Evolutionary conservation across 768 basidiomycete genomes (phyloP).

Genomic region (Fomitopsis pulvina): DNA sequence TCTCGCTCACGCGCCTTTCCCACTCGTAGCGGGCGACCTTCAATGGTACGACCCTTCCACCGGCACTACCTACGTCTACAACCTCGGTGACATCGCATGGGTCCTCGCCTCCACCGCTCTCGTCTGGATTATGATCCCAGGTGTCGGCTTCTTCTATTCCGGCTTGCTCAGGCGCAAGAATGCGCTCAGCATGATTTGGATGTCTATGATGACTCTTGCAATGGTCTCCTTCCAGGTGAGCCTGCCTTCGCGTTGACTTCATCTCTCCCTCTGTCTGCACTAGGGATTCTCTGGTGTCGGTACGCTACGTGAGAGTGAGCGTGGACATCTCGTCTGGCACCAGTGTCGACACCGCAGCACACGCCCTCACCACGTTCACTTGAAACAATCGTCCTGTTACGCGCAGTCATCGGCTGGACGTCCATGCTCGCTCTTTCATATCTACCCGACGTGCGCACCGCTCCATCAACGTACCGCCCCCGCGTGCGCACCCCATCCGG

Average conservation of each 20-base stretch:
- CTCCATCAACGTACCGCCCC: no score
- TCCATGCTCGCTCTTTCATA: no score
- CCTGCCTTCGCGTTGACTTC: neutral
- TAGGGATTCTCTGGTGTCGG: neutral
- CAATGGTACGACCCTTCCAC: conserved; percentile 21
- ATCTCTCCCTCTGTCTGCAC: neutral
- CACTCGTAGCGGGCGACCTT: conserved; percentile 10
- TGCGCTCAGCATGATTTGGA: conserved; percentile 84
- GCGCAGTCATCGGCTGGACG: no score
- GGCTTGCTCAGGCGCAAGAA: conserved; percentile 91
- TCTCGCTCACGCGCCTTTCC: neutral
- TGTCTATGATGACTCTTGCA: conserved; percentile 69
- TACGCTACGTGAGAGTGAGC: neutral
- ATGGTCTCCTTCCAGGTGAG: conserved; percentile 78
- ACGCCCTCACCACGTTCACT: no score
- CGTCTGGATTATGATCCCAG: conserved; percentile 62
- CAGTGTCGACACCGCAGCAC: no score
- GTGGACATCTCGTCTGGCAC: no score
- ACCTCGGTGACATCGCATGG: conserved; percentile 67
- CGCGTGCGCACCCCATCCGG: neutral
- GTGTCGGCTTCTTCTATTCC: conserved; percentile 84
- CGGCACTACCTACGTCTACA: conserved; percentile 31
- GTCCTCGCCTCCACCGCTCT: conserved; percentile 68
- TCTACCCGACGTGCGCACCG: no score
- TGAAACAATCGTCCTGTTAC: no score